Percentiles rank a stretch among this genome's conserved stretches.
phyloP scores from a whole-genome alignment of 2,329 filamentous ascomycete genomes.

The Sporothrix schenckii region DNA sequence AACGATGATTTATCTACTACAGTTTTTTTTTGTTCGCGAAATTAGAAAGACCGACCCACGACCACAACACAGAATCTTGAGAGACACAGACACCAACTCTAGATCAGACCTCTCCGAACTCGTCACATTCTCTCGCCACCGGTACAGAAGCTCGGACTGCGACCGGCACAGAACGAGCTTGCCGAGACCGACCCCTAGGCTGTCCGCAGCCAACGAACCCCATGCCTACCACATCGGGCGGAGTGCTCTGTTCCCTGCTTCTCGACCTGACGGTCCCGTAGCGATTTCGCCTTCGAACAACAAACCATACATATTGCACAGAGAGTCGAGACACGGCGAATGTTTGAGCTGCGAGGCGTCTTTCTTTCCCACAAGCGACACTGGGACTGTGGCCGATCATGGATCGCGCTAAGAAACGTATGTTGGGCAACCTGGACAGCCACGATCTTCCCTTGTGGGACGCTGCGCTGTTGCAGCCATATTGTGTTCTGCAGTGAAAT shows the following conservation, averaged over 20 bases:
- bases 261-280: slow-evolving; percentile 50
- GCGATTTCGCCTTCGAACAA: slow-evolving; percentile 38
- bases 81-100: neutral
- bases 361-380: slow-evolving; percentile 27
- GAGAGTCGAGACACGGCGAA: slow-evolving; percentile 6
- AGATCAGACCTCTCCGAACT: no score
- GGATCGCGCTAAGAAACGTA: slow-evolving; percentile 68
- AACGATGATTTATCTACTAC: neutral
- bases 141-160: slow-evolving; percentile 20
- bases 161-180: slow-evolving; percentile 17
- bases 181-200: slow-evolving; percentile 29
- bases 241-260: slow-evolving; percentile 48
- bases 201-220: slow-evolving; percentile 37
- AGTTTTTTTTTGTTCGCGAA: neutral
- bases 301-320: neutral
- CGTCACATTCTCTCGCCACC: neutral
- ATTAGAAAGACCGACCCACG: slow-evolving; percentile 10
- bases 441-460: neutral
- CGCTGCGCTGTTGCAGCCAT: neutral
- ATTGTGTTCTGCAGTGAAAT: neutral
- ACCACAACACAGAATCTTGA: slow-evolving; percentile 3
- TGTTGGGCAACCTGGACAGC: slow-evolving; percentile 38
- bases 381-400: slow-evolving; percentile 50
- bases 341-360: slow-evolving; percentile 22
- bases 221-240: slow-evolving; percentile 52